Conservation (phyloP, 2,329 filamentous ascomycete genomes). For the Colletotrichum siamense region DNA sequence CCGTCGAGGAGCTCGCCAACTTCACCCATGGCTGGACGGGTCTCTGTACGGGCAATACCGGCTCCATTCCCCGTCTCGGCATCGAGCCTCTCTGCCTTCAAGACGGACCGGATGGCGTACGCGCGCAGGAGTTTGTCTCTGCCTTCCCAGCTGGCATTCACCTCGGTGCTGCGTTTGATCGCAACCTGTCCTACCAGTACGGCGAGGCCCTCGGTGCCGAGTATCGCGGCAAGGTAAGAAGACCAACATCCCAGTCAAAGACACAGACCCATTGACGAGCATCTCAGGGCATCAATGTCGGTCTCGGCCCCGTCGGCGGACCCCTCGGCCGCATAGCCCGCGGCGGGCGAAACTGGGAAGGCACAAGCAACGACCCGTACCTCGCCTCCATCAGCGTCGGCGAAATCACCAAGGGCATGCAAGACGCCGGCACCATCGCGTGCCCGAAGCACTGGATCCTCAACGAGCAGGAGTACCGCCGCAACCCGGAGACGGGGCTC, state of each 20-base stretch:
- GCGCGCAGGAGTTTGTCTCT: slow-evolving; percentile 53
- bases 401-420: slow-evolving; percentile 65
- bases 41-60: slow-evolving; percentile 49
- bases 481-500: slow-evolving; percentile 43
- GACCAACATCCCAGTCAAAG: slow-evolving; percentile 43
- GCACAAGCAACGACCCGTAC: slow-evolving; percentile 81
- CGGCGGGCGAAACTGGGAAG: slow-evolving; percentile 84
- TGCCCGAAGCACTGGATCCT: slow-evolving; percentile 64
- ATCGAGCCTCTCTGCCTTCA: slow-evolving; percentile 72
- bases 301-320: slow-evolving; percentile 67
- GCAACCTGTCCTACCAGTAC: slow-evolving; percentile 72
- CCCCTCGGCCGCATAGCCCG: slow-evolving; percentile 75
- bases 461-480: slow-evolving; percentile 72
- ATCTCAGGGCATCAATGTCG: background rate
- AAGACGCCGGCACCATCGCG: slow-evolving; percentile 45
- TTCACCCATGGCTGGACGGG: slow-evolving; percentile 7
- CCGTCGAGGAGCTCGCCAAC: slow-evolving; percentile 67
- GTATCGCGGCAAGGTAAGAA: slow-evolving; percentile 50
- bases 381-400: slow-evolving; percentile 67
- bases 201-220: slow-evolving; percentile 70
- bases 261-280: background rate
- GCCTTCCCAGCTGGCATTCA: slow-evolving; percentile 80
- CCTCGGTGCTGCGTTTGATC: slow-evolving; percentile 81
- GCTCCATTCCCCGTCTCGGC: slow-evolving; percentile 47
- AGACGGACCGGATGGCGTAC: slow-evolving; percentile 76